Conservation (phyloP, 148 eudicot genomes). For the Cornus kousa region DNA sequence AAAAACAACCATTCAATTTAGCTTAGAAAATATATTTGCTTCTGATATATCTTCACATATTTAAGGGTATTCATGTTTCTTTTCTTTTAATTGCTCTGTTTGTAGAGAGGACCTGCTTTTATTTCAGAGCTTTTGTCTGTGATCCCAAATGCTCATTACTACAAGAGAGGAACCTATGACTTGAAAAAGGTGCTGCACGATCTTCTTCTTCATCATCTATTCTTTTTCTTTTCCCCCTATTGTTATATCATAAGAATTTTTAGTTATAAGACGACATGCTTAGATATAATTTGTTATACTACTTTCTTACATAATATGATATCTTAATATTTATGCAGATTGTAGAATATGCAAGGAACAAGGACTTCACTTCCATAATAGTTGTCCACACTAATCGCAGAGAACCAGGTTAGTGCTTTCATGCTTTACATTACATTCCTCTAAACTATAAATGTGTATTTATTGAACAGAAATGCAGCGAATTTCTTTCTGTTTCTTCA, state of each 20-base stretch:
- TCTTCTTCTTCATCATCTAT: neutral
- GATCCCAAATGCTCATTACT: conserved; percentile 78
- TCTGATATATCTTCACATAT: neutral
- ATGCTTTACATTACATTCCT: neutral
- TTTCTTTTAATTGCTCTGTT: neutral
- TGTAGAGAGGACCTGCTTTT: conserved; percentile 91
- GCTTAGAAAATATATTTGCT: neutral
- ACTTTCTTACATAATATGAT: neutral
- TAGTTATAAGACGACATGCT: neutral
- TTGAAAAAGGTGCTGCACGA: conserved; percentile 53
- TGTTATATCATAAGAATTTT: neutral
- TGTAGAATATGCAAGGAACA: conserved; percentile 72
- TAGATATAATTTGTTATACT: neutral
- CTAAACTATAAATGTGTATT: neutral
- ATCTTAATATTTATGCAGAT: conserved; percentile 45
- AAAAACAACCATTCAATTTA: neutral
- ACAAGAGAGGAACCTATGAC: conserved; percentile 94
- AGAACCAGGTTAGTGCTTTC: conserved; percentile 66
- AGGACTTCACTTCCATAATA: conserved; percentile 77
- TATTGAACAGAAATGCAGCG: neutral
- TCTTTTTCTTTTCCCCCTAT: neutral
- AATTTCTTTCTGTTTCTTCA: neutral
- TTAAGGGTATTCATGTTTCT: neutral
- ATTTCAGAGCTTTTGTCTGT: conserved; percentile 68
- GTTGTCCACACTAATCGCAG: conserved; percentile 93